Conservation (phyloP, 768 basidiomycete genomes). For the Rhodotorula toruloides region DNA sequence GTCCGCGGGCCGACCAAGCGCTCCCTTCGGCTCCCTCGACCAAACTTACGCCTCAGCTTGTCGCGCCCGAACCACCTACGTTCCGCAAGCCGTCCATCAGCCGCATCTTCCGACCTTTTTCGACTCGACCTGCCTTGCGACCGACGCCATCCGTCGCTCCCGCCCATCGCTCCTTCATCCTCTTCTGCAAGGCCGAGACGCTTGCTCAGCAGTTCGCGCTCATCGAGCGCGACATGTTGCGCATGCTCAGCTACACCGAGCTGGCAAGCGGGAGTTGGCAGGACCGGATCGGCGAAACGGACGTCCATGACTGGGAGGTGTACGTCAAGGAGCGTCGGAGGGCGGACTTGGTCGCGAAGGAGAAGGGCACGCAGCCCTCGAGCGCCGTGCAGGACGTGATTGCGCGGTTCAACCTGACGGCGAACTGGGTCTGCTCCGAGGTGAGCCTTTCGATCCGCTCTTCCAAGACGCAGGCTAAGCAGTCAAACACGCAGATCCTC, state of each 20-base stretch:
- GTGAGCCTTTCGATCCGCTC: background rate
- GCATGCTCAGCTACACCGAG: conserved; percentile 79
- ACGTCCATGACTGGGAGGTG: conserved; percentile 75
- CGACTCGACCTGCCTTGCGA: background rate
- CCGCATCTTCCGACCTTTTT: conserved; percentile 14
- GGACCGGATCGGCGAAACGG: conserved; percentile 39
- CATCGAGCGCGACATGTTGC: conserved; percentile 82
- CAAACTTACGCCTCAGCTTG: background rate
- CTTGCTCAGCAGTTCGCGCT: conserved; percentile 75
- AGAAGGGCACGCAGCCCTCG: conserved; percentile 9
- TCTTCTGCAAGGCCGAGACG: conserved; percentile 58
- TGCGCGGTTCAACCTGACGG: conserved; percentile 76
- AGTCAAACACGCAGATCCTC: conserved; percentile 66
- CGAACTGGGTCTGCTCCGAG: conserved; percentile 54
- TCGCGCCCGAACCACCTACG: background rate
- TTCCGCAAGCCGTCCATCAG: conserved; percentile 18
- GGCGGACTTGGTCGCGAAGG: conserved; percentile 52
- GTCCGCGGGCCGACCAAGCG: too few relatives aligned
- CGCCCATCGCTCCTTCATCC: conserved; percentile 67
- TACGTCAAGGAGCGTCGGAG: conserved; percentile 70
- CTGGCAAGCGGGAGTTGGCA: conserved; percentile 52
- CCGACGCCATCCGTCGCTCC: conserved; percentile 41
- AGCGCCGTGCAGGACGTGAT: conserved; percentile 53
- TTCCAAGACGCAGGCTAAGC: background rate
- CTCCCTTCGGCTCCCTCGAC: background rate